Percentiles rank a stretch among this genome's conserved stretches.
These are phyloP conservation scores for Hamigera avellanea DNA, from an alignment of 495 filamentous ascomycete genomes.

Conservation along the genomic window DNA sequence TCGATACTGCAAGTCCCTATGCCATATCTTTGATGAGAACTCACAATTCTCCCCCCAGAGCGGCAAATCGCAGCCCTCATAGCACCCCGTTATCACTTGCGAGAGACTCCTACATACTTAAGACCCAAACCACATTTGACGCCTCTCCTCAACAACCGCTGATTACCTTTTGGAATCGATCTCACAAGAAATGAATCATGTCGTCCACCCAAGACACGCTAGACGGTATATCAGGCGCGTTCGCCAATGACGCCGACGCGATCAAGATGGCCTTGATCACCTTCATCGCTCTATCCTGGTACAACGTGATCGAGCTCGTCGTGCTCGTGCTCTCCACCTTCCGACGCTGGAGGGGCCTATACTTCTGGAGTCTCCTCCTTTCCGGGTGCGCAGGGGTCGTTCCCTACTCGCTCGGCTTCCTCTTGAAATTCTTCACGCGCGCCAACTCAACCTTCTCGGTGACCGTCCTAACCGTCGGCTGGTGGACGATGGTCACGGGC, in stretches of 20 bases:
- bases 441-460: slow-evolving; percentile 25
- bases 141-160: too few species aligned
- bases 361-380: slow-evolving; percentile 41
- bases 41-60: too few species aligned
- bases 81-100: too few species aligned
- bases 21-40: too few species aligned
- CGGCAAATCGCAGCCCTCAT: too few species aligned
- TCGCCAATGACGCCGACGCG: slow-evolving; percentile 13
- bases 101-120: too few species aligned
- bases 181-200: slow-evolving; percentile 5
- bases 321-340: slow-evolving; percentile 39
- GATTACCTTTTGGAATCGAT: neutral
- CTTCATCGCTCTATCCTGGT: slow-evolving; percentile 37
- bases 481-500: slow-evolving; percentile 44
- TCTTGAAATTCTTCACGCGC: slow-evolving; percentile 37
- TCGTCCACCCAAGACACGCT: slow-evolving; percentile 14
- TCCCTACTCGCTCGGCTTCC: slow-evolving; percentile 40
- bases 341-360: slow-evolving; percentile 38
- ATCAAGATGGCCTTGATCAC: slow-evolving; percentile 27
- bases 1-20: too few species aligned
- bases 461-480: slow-evolving; percentile 36
- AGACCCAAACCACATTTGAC: too few species aligned
- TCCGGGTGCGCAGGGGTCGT: slow-evolving; percentile 32
- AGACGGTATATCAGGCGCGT: slow-evolving; percentile 26
- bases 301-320: slow-evolving; percentile 39